Conservation (phyloP, 257 asterid species). For the Linderniella brevidens region DNA sequence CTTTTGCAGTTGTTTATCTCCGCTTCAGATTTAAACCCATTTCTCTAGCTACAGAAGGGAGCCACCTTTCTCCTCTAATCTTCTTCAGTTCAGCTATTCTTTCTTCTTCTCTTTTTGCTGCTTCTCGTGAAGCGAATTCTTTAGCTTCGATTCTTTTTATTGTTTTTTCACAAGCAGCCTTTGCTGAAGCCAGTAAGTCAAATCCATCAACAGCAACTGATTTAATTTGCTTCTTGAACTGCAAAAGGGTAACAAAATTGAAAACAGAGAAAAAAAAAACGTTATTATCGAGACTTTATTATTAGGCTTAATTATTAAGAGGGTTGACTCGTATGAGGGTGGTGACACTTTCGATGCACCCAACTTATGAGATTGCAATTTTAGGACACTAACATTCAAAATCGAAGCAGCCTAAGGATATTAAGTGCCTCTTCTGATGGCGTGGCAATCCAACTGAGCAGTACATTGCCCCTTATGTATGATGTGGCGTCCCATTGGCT, state of each 20-base stretch:
- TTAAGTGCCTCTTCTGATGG: no score
- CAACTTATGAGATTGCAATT: no score
- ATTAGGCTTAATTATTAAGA: no score
- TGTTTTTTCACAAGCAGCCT: constrained; percentile 31
- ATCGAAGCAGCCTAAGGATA: no score
- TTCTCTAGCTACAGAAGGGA: constrained; percentile 48
- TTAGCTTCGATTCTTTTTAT: constrained; percentile 46
- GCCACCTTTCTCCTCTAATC: constrained; percentile 80
- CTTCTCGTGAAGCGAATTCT: constrained; percentile 48
- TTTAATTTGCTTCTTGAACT: constrained; percentile 47
- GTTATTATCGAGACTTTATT: not conserved
- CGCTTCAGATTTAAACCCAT: constrained; percentile 7
- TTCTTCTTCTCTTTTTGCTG: constrained; percentile 62
- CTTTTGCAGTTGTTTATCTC: no score
- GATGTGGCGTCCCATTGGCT: no score
- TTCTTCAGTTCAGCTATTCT: constrained; percentile 48
- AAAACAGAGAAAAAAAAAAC: not conserved
- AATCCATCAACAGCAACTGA: constrained; percentile 53
- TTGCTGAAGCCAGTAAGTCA: constrained; percentile 43
- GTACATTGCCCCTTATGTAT: no score
- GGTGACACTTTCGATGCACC: no score
- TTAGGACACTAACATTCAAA: no score
- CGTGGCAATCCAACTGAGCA: no score
- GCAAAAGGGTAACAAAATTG: constrained; percentile 1
- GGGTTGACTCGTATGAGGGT: no score